phyloP scores from a whole-genome alignment of 2,329 filamentous ascomycete species.

The Colletotrichum kahawae region DNA sequence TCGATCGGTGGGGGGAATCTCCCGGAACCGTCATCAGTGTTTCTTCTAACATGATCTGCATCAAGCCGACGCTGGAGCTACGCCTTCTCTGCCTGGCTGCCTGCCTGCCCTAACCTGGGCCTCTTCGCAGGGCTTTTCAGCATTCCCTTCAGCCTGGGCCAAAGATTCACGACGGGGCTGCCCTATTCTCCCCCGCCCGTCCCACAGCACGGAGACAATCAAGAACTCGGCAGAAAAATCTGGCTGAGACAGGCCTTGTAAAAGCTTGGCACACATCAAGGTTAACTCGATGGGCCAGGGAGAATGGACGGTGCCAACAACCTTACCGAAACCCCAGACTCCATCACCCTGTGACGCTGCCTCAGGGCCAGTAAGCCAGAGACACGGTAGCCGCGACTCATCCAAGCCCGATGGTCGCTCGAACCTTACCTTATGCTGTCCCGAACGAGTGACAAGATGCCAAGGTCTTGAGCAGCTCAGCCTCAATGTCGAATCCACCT shows the following conservation, averaged over 20 bases:
- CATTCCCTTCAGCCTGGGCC: not conserved
- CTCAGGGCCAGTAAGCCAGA: not conserved
- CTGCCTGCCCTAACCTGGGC: not conserved
- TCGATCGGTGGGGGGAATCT: slow-evolving; percentile 25
- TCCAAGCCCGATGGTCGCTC: not conserved
- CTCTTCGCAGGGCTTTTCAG: not conserved
- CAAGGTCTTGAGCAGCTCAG: slow-evolving; percentile 10
- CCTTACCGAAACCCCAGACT: slow-evolving; percentile 2
- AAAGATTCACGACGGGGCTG: not conserved
- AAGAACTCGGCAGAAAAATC: slow-evolving; percentile 13
- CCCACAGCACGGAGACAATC: not conserved
- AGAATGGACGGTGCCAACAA: slow-evolving; percentile 4
- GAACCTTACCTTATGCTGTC: not conserved
- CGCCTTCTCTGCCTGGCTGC: not conserved
- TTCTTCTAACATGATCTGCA: slow-evolving; percentile 26
- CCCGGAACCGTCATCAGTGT: slow-evolving; percentile 21
- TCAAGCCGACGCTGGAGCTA: slow-evolving; percentile 17
- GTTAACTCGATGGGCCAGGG: not conserved
- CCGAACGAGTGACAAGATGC: not conserved
- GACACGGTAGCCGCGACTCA: not conserved
- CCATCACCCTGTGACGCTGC: not conserved
- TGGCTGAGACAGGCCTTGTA: slow-evolving; percentile 11
- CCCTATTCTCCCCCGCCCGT: not conserved
- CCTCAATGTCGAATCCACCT: slow-evolving; percentile 3
- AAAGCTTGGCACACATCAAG: slow-evolving; percentile 17